Base-by-base conservation (phyloP, 2,329 filamentous ascomycete species). In the Calonectria pauciramosa region DNA sequence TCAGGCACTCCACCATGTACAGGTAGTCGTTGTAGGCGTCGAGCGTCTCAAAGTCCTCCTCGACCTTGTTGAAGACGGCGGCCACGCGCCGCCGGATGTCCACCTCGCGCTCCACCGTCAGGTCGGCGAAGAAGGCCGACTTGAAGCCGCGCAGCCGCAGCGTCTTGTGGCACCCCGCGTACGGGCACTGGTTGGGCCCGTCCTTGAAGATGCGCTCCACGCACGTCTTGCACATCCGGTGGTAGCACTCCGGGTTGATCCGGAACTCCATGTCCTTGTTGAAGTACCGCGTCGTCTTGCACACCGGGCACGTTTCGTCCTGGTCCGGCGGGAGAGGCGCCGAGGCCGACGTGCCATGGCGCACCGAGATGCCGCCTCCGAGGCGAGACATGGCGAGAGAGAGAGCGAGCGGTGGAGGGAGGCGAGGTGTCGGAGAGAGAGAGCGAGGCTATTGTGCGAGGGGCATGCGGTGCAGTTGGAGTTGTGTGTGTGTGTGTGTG, bases 201-300 rank as follows among this genome's bases (percentile, higher is more conserved):
- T 95, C 93, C 44, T 94, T 94, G 90, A 99, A 99, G 81, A 99
- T 95, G 71, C 96, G 94, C 85, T 96, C 94, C 52, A 99, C 96
- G 87, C 97, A 99, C 72, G 95, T 96, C 84, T 95, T 94, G 89
- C 97, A 99, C 95, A 99, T 99, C 80, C 95, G 95, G 89, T 99
- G 97, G 89, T 99, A 99, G 91, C 97, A 99, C 89, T 98, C 96
- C 11, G 96, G 95, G 85, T 99, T 98, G 88, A 99, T 96, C 80
- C 97, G 94, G 87, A 99, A 99, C 78, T 94, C 91, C 91, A 99
- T 96, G 87, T 96, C 94, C 75, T 93, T 93, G 88, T 98, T 98
- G 82, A 99, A 94, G 88, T 99, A 99, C 78, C 96, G 95, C 74
- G 95, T 95, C 74, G 96, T 97, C 87, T 98, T 98, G 94, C 97